Percentiles rank a stretch among this genome's conserved stretches.
Evolutionary conservation across 2,329 filamentous ascomycete genomes (phyloP).

Genomic region (Fusarium concolor): DNA sequence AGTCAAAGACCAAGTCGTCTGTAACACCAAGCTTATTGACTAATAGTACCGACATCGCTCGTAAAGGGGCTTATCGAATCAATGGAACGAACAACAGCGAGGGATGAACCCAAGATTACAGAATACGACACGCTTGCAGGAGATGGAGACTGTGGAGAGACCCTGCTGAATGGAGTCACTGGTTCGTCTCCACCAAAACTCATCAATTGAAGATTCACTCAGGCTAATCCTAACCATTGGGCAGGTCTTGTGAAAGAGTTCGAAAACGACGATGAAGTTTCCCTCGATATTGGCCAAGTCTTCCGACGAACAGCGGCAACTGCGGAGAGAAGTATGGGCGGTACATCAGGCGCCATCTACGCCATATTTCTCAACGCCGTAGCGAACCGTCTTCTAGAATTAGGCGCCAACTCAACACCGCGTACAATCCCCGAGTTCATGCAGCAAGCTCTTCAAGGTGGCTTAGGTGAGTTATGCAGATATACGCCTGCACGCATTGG

Average conservation of each 20-base stretch:
- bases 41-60: conserved; percentile 31
- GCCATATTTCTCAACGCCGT: conserved; percentile 82
- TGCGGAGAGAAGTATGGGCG: conserved; percentile 75
- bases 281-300: conserved; percentile 39
- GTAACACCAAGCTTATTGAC: neutral
- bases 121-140: conserved; percentile 50
- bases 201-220: neutral
- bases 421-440: conserved; percentile 15
- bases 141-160: conserved; percentile 52
- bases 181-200: conserved; percentile 10
- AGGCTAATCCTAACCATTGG: neutral
- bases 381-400: conserved; percentile 53
- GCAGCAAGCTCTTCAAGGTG: conserved; percentile 28
- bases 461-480: conserved; percentile 40
- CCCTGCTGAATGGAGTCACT: conserved; percentile 44
- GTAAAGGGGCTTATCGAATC: conserved; percentile 37
- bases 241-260: conserved; percentile 43
- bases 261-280: conserved; percentile 21
- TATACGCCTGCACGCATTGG: conserved; percentile 80
- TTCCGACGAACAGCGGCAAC: conserved; percentile 40
- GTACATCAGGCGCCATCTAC: conserved; percentile 80
- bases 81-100: conserved; percentile 47
- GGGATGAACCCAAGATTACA: conserved; percentile 53
- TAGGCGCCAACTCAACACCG: neutral
- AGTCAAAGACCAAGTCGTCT: neutral